Evolutionary conservation across 805 yeast species (phyloP), one percentile per base, ranked within the genome.

Genomic region (Saccharomyces eubayanus): DNA sequence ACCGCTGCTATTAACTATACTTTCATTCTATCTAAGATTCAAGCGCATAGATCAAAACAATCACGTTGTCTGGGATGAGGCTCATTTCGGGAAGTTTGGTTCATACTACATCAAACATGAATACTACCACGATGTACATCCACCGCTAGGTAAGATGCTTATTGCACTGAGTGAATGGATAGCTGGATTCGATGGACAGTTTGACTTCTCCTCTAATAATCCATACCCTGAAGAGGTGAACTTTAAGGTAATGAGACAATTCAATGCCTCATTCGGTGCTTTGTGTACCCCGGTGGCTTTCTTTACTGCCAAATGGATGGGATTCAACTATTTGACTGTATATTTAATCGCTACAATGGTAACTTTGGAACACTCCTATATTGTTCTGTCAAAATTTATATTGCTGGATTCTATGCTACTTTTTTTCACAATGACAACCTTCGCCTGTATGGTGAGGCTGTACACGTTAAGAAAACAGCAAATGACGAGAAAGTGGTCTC

Each of bases 81-180:
- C 97, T 45, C 97, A 91, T 74, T 92, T 92, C 70, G 99, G 97
- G 51, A 94, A 92, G 69, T 92, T 92, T 69, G 98, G 97, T 31
- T 85, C 96, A 11, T 85, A 89, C 69, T 92, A 92, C 71, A 75
- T 92, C 57, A 84, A 80, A 62, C 94, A 89, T 61, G 96, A 89
- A 64, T 89, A 87, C 68, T 92, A 91, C 70, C 95, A 89, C 68
- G 99, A 92, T 71, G 97, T 92, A 31, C 99, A 92, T 72, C 99
- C 99, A 49, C 99, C 99, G 1, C 75, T 92, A 62, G 98, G 97
- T 24, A 92, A 92, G 71, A 85, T 92, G 86, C 77, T 94, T 56
- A 88, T 89, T 55, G 98, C 96, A 0, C 75, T 89, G 45, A 84
- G 91, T 46, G 97, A 96, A 48, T 89, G 82, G 68, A 68, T 90